Evolutionary conservation across 2,329 filamentous ascomycete genomes (phyloP), one percentile per base, ranked within the genome.

Genomic region (Curvularia sp.): DNA sequence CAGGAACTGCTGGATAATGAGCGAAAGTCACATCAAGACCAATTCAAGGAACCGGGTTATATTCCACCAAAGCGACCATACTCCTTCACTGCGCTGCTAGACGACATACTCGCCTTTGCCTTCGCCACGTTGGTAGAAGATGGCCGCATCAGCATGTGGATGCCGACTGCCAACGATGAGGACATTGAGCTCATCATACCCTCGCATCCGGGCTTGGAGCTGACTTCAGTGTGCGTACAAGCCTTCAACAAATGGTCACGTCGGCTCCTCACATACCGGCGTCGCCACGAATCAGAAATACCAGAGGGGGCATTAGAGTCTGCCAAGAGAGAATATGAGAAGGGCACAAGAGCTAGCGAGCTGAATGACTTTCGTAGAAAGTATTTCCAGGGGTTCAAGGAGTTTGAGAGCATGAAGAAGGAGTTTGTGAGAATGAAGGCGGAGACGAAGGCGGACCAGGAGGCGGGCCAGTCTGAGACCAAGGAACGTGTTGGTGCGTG

Each of bases 181-280:
- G 76, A 92, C 48, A 85, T 89, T 57, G 90, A 94, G 72, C 86
- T 97, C 22, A 82, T 86, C 0, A 84, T 94, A 13, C 94, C 94
- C 0, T 84, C 83, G 20, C 92, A 98, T 74, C 89, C 90, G 0
- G 86, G 85, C 57, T 79, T 99, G 13, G 85, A 90, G 68, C 80
- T 94, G 24, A 84, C 93, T 20, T 88, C 85, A 43, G 85, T 93
- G 30, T 97, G 93, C 72, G 87, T 91, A 6, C 95, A 99, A 75
- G 83, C 85, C 0, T 99, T 99, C 75, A 94, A 92, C 73, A 95
- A 91, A 78, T 99, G 93, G 95, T 95, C 93, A 20, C 86, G 95
- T 59, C 86, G 92, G 64, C 82, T 99, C 35, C 89, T 98, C 52
- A 96, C 93, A 0, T 98, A 98, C 76, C 84, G 87, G 44, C 86